These are phyloP conservation scores for Paulownia fortunei DNA, from an alignment of 257 asterid genomes.

Conservation along the genomic window DNA sequence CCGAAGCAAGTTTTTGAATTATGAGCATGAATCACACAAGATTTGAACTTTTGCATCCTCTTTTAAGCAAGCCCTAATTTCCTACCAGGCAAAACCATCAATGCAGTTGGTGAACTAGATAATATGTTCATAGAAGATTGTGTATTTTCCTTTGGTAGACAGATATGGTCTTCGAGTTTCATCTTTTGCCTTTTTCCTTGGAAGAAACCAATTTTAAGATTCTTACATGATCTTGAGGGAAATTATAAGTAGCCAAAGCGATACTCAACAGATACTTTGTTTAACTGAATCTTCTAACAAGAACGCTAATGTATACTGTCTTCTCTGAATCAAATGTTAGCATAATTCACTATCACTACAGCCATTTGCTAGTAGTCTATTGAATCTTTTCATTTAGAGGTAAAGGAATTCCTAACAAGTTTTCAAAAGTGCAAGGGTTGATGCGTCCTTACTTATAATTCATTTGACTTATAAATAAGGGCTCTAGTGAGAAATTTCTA, in stretches of 20 bases:
- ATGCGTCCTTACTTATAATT: no score
- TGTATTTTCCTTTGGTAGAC: background rate
- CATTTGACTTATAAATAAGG: no score
- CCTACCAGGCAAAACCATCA: background rate
- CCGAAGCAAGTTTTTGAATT: background rate
- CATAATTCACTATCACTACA: no score
- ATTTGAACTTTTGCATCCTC: background rate
- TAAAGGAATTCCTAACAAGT: no score
- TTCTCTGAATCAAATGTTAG: no score
- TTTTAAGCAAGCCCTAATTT: background rate
- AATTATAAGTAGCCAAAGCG: background rate
- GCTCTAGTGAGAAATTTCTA: no score
- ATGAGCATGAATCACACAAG: conserved; percentile 12
- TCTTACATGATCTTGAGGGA: background rate
- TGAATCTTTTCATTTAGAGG: no score
- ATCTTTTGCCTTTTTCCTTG: background rate
- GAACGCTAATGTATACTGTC: background rate
- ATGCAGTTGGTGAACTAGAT: background rate
- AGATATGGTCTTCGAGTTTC: background rate
- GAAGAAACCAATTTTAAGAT: background rate
- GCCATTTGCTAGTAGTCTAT: no score
- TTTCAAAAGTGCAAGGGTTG: no score
- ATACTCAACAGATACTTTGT: background rate
- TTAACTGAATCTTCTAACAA: background rate
- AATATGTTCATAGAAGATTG: background rate